These are phyloP conservation scores for Orbilia javanica DNA, from an alignment of 2,329 filamentous ascomycete species.

Conservation along the genomic window DNA sequence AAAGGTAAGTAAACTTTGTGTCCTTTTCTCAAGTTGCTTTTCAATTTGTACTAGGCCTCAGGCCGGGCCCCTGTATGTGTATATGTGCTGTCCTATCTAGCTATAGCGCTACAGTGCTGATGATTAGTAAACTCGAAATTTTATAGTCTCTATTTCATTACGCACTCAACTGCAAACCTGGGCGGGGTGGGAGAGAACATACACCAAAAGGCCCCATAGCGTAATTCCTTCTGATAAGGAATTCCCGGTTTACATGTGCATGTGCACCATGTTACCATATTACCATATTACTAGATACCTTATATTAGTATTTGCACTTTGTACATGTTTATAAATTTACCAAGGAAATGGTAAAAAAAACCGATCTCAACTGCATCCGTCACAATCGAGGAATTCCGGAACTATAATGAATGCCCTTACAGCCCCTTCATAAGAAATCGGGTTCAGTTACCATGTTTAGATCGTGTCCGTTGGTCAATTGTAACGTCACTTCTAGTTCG, in stretches of 20 bases:
- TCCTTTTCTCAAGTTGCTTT: background rate
- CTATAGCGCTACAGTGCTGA: too few species aligned
- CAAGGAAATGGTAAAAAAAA: too few species aligned
- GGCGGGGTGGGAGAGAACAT: background rate
- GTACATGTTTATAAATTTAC: too few species aligned
- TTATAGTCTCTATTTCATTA: constrained; percentile 1
- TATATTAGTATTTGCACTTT: too few species aligned
- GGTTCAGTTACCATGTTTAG: background rate
- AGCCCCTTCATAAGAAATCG: too few species aligned
- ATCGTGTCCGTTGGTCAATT: background rate
- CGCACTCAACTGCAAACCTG: constrained; percentile 5
- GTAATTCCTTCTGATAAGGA: background rate
- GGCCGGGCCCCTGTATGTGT: background rate
- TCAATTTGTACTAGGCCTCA: background rate
- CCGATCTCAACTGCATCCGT: too few species aligned
- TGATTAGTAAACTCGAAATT: background rate
- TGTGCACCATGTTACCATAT: too few species aligned
- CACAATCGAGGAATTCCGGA: too few species aligned
- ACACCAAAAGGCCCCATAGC: background rate
- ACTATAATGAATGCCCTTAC: too few species aligned
- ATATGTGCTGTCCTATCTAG: background rate
- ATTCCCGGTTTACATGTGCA: background rate
- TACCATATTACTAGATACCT: too few species aligned
- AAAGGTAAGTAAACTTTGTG: background rate
- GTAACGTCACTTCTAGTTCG: constrained; percentile 4